Percentiles rank a stretch among this genome's conserved stretches.
These are phyloP conservation scores for Chaetomium strumarium DNA, from an alignment of 2,329 filamentous ascomycete species.

Conservation along the genomic window DNA sequence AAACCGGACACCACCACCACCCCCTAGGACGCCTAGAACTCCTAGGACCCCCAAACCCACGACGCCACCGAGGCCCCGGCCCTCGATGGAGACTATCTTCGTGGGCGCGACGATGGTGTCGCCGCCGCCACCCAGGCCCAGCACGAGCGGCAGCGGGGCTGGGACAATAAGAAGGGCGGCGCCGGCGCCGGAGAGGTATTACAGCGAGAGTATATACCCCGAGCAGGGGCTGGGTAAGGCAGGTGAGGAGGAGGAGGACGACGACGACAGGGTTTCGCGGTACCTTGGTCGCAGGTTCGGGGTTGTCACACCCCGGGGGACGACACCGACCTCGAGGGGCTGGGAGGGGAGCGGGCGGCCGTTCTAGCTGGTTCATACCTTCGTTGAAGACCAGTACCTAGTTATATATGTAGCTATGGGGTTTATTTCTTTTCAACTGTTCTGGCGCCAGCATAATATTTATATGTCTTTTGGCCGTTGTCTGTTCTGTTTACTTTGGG, in stretches of 20 bases:
- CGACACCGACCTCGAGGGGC: conserved; percentile 20
- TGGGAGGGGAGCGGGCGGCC: conserved; percentile 24
- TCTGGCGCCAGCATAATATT: not conserved
- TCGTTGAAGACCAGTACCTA: not conserved
- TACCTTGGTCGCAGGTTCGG: conserved; percentile 26
- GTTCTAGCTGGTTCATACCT: conserved; percentile 12
- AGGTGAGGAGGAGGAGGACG: conserved; percentile 10
- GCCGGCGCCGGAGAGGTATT: conserved; percentile 22
- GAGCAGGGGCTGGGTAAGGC: conserved; percentile 10
- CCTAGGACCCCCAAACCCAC: not conserved
- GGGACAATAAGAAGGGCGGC: conserved; percentile 4
- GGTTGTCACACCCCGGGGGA: conserved; percentile 23
- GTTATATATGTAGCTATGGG: not conserved
- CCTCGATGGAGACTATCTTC: conserved; percentile 11
- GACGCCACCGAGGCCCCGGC: conserved; percentile 6
- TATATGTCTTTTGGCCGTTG: not conserved
- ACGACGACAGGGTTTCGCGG: conserved; percentile 26
- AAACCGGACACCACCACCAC: not conserved
- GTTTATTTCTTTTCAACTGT: not conserved
- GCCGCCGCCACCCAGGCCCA: conserved; percentile 5
- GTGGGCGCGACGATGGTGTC: conserved; percentile 5
- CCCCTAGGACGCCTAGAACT: not conserved
- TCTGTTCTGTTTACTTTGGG: not conserved
- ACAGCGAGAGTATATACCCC: conserved; percentile 27
- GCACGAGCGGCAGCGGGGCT: conserved; percentile 12